phyloP scores from a whole-genome alignment of 2,329 filamentous ascomycete species.

The Domatiomyces globalis region DNA sequence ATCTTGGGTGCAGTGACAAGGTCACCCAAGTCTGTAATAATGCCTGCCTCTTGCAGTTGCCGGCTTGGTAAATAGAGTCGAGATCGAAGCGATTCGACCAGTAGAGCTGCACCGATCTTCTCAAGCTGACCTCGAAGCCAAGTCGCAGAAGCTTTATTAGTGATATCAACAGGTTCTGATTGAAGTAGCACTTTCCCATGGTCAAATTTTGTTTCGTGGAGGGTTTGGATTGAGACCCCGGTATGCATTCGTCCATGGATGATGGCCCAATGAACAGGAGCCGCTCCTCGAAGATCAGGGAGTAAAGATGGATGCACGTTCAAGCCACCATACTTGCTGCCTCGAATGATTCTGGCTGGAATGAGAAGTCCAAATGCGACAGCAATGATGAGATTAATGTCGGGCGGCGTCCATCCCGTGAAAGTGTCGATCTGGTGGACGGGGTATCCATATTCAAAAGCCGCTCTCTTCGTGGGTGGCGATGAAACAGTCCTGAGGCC shows the following conservation, averaged over 20 bases:
- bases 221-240: conserved; percentile 75
- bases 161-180: conserved; percentile 42
- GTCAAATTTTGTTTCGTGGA: conserved; percentile 65
- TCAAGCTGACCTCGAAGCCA: conserved; percentile 45
- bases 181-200: conserved; percentile 62
- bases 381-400: conserved; percentile 66
- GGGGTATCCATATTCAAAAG: conserved; percentile 47
- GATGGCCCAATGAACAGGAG: conserved; percentile 75
- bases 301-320: conserved; percentile 90
- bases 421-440: conserved; percentile 72
- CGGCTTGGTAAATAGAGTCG: conserved; percentile 45
- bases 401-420: conserved; percentile 58
- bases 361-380: conserved; percentile 92
- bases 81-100: conserved; percentile 50
- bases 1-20: conserved; percentile 58
- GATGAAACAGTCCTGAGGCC: conserved; percentile 54
- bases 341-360: conserved; percentile 56
- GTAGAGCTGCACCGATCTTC: conserved; percentile 52
- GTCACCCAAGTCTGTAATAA: conserved; percentile 18
- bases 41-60: conserved; percentile 33
- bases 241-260: conserved; percentile 46
- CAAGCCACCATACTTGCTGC: conserved; percentile 66
- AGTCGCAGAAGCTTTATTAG: conserved; percentile 41
- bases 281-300: conserved; percentile 59
- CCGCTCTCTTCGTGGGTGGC: conserved; percentile 57